Percentiles rank a stretch among this genome's conserved stretches.
Conservation (phyloP, 2,329 filamentous ascomycete genomes). For the Neofusicoccum laricinum region DNA sequence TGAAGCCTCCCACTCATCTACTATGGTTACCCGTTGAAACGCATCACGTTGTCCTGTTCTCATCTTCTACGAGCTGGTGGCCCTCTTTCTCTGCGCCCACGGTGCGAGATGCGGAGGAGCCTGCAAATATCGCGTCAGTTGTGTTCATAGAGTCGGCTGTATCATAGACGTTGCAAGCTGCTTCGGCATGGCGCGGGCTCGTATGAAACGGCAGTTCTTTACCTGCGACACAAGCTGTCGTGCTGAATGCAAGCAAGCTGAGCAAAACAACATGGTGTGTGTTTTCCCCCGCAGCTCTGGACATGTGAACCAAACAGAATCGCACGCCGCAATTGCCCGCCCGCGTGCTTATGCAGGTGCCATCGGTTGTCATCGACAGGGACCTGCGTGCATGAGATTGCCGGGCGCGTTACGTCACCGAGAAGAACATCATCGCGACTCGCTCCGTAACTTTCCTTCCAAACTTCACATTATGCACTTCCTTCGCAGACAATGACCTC, state of each 20-base stretch:
- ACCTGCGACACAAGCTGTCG: neutral
- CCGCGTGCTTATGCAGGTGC: neutral
- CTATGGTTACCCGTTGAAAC: conserved; percentile 13
- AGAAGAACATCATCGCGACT: neutral
- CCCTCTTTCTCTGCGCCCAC: neutral
- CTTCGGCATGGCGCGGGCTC: neutral
- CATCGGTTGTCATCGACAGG: neutral
- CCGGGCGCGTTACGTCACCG: conserved; percentile 3
- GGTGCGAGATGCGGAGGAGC: neutral
- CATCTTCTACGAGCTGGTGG: neutral
- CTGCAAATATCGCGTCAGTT: neutral
- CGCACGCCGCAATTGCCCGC: neutral
- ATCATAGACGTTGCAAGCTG: conserved; percentile 12
- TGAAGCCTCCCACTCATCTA: neutral
- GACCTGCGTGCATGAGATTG: neutral
- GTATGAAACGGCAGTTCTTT: conserved; percentile 3
- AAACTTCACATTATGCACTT: neutral
- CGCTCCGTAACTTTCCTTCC: neutral
- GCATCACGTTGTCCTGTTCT: conserved; percentile 11
- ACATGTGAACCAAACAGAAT: neutral
- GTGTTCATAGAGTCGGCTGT: conserved; percentile 15
- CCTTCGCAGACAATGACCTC: neutral
- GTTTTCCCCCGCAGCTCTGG: neutral
- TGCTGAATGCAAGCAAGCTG: neutral
- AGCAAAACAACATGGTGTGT: neutral